phyloP scores from a whole-genome alignment of 108 stramenopile genomes.

The Nitzschia sp. region DNA sequence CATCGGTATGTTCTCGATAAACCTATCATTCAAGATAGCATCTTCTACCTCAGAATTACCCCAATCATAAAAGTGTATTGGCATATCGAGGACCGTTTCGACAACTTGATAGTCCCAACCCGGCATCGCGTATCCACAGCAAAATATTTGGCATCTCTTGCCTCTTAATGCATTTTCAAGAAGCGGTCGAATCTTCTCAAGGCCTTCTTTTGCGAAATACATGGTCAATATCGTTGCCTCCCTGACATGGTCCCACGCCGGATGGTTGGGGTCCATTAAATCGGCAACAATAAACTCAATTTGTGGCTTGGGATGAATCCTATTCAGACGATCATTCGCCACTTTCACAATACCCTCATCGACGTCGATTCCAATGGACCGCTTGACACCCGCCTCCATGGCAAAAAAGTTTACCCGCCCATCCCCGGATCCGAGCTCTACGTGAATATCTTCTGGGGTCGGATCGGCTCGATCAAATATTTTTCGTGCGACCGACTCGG shows the following conservation, averaged over 20 bases:
- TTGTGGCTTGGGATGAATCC: constrained; percentile 52
- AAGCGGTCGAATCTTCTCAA: constrained; percentile 59
- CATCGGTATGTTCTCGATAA: constrained; percentile 23
- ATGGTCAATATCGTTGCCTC: constrained; percentile 76
- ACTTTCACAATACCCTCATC: constrained; percentile 68
- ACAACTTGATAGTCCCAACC: constrained; percentile 71
- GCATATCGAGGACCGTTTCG: constrained; percentile 76
- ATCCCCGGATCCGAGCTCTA: constrained; percentile 86
- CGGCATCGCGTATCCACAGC: constrained; percentile 80
- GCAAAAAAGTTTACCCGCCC: constrained; percentile 83
- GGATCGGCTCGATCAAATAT: constrained; percentile 73
- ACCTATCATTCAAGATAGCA: constrained; percentile 7
- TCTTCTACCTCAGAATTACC: constrained; percentile 44
- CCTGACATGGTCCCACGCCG: constrained; percentile 35
- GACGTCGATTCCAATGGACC: constrained; percentile 75
- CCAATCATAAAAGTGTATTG: constrained; percentile 79
- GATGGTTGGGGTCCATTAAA: constrained; percentile 45
- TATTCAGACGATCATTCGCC: constrained; percentile 45
- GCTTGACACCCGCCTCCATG: constrained; percentile 48
- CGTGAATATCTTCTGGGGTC: constrained; percentile 56
- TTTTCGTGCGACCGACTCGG: constrained; percentile 70
- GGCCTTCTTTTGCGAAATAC: constrained; percentile 80
- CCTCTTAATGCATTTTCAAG: constrained; percentile 61
- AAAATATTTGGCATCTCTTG: constrained; percentile 54
- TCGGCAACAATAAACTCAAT: constrained; percentile 72